These are phyloP conservation scores for Claviceps digitariae DNA, from an alignment of 2,329 filamentous ascomycete genomes.

Conservation along the genomic window DNA sequence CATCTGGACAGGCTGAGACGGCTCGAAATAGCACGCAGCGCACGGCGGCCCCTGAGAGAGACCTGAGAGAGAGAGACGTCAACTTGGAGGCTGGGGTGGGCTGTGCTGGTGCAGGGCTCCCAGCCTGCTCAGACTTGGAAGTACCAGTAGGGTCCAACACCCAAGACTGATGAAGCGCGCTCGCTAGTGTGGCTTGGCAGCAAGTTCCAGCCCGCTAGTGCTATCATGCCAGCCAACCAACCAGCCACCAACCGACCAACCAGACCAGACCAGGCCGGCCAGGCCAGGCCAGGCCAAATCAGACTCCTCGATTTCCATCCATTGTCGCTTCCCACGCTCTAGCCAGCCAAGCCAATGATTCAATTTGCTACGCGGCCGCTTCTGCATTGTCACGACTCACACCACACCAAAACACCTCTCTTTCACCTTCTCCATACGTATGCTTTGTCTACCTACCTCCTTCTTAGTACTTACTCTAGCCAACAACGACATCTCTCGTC, in stretches of 20 bases:
- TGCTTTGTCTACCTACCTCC: not conserved
- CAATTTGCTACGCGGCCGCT: not conserved
- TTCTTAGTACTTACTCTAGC: no score
- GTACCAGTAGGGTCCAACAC: no score
- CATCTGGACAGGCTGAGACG: no score
- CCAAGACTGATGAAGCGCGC: not conserved
- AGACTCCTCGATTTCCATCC: not conserved
- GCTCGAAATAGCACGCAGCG: no score
- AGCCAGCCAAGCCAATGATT: not conserved
- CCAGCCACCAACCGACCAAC: not conserved
- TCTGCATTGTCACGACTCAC: not conserved
- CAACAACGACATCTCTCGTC: not conserved
- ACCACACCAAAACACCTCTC: constrained; percentile 1
- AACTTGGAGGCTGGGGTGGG: no score
- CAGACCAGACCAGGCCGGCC: not conserved
- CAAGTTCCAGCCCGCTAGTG: not conserved
- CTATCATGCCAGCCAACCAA: not conserved
- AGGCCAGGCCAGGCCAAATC: no score
- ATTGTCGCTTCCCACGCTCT: not conserved
- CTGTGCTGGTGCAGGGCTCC: no score
- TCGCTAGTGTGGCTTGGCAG: not conserved
- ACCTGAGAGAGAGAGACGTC: no score
- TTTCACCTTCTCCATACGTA: not conserved
- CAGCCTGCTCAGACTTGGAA: no score
- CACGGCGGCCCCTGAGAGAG: no score